These are phyloP conservation scores for Silene conica DNA, from an alignment of 148 eudicot genomes.

Conservation along the genomic window DNA sequence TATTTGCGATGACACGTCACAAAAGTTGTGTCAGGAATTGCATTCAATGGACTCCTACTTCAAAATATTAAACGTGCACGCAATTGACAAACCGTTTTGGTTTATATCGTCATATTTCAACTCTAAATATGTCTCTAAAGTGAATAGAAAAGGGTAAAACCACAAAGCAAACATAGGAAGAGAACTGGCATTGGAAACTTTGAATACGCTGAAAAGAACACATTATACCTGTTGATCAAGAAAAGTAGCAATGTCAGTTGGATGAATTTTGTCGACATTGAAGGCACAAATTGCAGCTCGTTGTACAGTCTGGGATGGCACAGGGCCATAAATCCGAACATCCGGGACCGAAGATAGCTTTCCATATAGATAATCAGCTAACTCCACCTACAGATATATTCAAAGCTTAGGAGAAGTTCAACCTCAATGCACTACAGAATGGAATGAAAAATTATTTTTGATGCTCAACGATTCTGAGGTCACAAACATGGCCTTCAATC, in stretches of 20 bases:
- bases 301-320: constrained; percentile 51
- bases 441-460: not conserved
- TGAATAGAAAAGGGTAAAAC: not conserved
- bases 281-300: constrained; percentile 92
- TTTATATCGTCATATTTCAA: not conserved
- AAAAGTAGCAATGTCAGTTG: constrained; percentile 81
- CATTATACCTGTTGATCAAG: constrained; percentile 78
- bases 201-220: not conserved
- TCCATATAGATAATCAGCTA: constrained; percentile 64
- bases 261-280: constrained; percentile 72
- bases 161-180: not conserved
- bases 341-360: constrained; percentile 53
- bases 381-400: constrained; percentile 48
- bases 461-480: not conserved
- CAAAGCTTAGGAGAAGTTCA: not conserved
- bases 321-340: constrained; percentile 78
- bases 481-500: not conserved
- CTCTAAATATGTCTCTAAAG: not conserved
- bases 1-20: not conserved
- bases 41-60: not conserved
- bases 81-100: not conserved
- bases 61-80: not conserved
- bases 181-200: not conserved
- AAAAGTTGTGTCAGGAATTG: not conserved
- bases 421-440: not conserved